Evolutionary conservation across 2,329 filamentous ascomycete species (phyloP).

Genomic region (Escovopsis sp.): DNA sequence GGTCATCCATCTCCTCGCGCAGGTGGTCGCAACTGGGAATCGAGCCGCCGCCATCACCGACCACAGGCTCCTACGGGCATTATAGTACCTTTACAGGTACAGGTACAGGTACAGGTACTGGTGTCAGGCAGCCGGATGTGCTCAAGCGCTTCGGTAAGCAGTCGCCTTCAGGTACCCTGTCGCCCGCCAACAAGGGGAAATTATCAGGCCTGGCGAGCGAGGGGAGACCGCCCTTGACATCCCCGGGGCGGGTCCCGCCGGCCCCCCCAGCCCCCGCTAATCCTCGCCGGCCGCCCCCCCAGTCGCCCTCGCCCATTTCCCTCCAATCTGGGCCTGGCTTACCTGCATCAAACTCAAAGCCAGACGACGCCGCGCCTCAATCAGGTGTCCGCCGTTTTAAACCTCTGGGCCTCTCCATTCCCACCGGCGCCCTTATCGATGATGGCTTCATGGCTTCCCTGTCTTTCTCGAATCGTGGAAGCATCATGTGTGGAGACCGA

Average conservation of each 20-base stretch:
- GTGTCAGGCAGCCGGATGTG: neutral
- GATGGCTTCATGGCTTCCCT: constrained; percentile 42
- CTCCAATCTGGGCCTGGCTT: neutral
- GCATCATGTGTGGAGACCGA: constrained; percentile 44
- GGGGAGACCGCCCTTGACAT: neutral
- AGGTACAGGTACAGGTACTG: too few relatives aligned
- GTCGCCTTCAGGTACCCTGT: too few relatives aligned
- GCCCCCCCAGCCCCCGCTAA: constrained; percentile 9
- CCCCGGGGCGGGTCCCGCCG: constrained; percentile 14
- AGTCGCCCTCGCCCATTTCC: constrained; percentile 1
- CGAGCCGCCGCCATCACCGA: too few relatives aligned
- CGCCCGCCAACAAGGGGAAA: constrained; percentile 13
- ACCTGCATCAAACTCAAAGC: constrained; percentile 8
- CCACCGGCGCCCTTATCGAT: constrained; percentile 40
- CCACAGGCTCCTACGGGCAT: too few relatives aligned
- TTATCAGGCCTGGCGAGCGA: constrained; percentile 10
- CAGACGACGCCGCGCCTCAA: constrained; percentile 13
- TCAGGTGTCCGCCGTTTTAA: constrained; percentile 24
- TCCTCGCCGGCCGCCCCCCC: constrained; percentile 4
- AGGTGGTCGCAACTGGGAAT: too few relatives aligned
- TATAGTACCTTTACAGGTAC: too few relatives aligned
- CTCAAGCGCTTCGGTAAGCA: too few relatives aligned
- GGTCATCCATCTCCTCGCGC: too few relatives aligned
- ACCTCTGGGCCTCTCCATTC: constrained; percentile 42
- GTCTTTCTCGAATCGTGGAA: constrained; percentile 48